Base-by-base conservation (phyloP, 192 early-diverging fungal species). In the Gigaspora rosea region DNA sequence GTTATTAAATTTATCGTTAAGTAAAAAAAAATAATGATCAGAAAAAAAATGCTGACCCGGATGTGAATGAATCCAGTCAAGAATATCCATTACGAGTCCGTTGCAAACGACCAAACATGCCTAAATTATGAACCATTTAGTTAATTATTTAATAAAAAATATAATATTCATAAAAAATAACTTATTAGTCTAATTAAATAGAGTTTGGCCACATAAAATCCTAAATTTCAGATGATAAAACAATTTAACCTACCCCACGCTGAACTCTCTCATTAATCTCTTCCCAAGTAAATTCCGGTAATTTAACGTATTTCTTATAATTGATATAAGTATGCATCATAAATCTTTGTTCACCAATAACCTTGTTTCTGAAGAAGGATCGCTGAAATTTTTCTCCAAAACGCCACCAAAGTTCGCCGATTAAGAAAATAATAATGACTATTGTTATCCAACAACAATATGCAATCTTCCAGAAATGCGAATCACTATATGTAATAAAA, bases 81-180 rank as follows among this genome's bases (percentile, higher is more conserved):
- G 47, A 18, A 77, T 56, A 36, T 77, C 75, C 16, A 68, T 13
- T 32, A 77, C 64, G 1, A 67, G 52, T 16, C 66, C 75, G 49
- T 77, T 63, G 11, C 63, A 64, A 35, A 77, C 49, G 32, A 77
- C 75, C 33, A 77, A 57, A 50, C 18, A 67, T 36, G 75, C 74
- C 74, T 76, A 59, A n/a, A 59, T 22, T 20, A 11, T 59, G 12
- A 10, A 9, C 11, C 27, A 22, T 41, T 27, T 6, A 41, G 41
- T 41, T 41, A 41, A 41, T 41, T 41, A 2, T 3, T 41, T 41
- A 41, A 41, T 6, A 41, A 41, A 41, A 41, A 27, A 27, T 27
- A 27, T 27, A 27, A 27, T 27, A 27, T 1, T 27, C 27, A 27
- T 27, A 27, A 27, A 27, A 27, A 27, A 27, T 27, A 27, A 27